phyloP scores from a whole-genome alignment of 2,329 filamentous ascomycete species.

The Fusarium nelsonii region DNA sequence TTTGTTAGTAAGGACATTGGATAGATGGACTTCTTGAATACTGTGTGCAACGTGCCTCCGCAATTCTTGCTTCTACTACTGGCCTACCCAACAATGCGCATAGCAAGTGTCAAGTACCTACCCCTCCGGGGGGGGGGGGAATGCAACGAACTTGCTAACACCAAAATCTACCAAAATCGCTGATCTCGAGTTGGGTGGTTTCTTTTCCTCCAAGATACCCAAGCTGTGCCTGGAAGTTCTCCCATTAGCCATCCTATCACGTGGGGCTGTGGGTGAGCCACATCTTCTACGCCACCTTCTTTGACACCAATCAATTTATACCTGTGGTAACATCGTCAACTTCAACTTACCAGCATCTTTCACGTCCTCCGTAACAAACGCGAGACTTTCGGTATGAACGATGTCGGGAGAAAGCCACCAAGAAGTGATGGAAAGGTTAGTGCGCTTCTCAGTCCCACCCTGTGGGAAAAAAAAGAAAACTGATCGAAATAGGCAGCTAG shows the following conservation, averaged over 20 bases:
- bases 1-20: too few relatives aligned
- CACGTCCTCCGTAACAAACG: neutral
- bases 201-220: too few relatives aligned
- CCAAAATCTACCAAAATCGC: too few relatives aligned
- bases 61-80: too few relatives aligned
- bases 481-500: conserved; percentile 27
- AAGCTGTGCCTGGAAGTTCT: too few relatives aligned
- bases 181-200: too few relatives aligned
- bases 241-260: neutral
- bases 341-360: neutral
- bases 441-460: neutral
- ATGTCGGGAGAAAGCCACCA: conserved; percentile 5
- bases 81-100: too few relatives aligned
- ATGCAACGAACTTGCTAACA: too few relatives aligned
- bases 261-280: neutral
- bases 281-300: conserved; percentile 4
- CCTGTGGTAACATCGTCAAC: neutral
- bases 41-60: too few relatives aligned
- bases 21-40: too few relatives aligned
- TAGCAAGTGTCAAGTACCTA: too few relatives aligned
- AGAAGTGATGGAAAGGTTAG: conserved; percentile 17
- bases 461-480: neutral
- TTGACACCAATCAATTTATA: neutral
- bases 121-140: too few relatives aligned
- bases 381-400: neutral